A percentile compares a stretch with the other conserved stretches of the same genome.
Conservation (phyloP, 192 early-diverging fungal species). For the Spizellomyces punctatus region DNA sequence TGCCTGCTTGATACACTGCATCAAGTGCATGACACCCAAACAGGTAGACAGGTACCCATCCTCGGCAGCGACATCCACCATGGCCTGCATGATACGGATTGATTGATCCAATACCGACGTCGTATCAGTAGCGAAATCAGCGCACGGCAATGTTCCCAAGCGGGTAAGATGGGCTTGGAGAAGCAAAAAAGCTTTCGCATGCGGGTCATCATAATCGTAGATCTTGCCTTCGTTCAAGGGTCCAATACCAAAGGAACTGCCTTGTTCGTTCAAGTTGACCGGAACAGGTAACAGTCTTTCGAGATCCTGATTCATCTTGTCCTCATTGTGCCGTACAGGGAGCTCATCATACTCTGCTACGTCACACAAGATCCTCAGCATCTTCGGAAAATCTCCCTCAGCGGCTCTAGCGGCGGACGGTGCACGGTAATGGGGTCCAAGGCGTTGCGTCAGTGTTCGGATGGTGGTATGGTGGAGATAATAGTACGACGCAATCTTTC, state of each 20-base stretch:
- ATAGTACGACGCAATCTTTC: slow-evolving; percentile 88
- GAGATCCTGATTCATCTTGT: slow-evolving; percentile 82
- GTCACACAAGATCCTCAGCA: slow-evolving; percentile 80
- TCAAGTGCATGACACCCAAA: slow-evolving; percentile 76
- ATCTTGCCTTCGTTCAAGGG: background rate
- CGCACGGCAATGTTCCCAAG: slow-evolving; percentile 68
- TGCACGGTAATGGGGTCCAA: slow-evolving; percentile 53
- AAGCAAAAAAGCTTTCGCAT: slow-evolving; percentile 88
- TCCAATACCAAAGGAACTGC: background rate
- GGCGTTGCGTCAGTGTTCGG: slow-evolving; percentile 59
- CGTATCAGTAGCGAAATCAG: slow-evolving; percentile 92
- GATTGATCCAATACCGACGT: slow-evolving; percentile 88
- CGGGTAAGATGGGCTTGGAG: slow-evolving; percentile 89
- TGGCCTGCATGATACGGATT: slow-evolving; percentile 89
- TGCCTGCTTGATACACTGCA: slow-evolving; percentile 94
- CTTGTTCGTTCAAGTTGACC: slow-evolving; percentile 33
- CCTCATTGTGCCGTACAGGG: slow-evolving; percentile 95
- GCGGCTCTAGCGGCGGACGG: slow-evolving; percentile 22
- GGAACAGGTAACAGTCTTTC: slow-evolving; percentile 72
- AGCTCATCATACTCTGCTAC: slow-evolving; percentile 87
- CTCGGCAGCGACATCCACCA: slow-evolving; percentile 83
- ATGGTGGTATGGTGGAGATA: slow-evolving; percentile 87
- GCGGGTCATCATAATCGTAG: slow-evolving; percentile 75
- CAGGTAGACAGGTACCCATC: slow-evolving; percentile 66
- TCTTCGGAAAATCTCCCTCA: slow-evolving; percentile 55